phyloP scores from a whole-genome alignment of 2,329 filamentous ascomycete genomes.

The Sclerotinia subarctica region DNA sequence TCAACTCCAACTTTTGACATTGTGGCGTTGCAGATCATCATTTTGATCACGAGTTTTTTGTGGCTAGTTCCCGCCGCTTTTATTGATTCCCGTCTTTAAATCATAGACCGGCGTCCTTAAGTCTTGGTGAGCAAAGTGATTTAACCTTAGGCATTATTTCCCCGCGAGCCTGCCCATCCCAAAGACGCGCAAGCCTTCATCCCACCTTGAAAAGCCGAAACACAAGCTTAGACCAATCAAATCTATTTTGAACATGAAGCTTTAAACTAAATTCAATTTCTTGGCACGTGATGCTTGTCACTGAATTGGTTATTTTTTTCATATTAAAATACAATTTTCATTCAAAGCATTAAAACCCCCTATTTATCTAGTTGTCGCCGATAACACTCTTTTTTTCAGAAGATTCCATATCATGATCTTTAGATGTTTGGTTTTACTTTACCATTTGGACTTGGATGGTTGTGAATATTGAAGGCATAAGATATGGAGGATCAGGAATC shows the following conservation, averaged over 20 bases:
- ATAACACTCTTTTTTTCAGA: background rate
- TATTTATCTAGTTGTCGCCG: background rate
- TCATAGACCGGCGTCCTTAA: background rate
- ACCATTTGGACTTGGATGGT: background rate
- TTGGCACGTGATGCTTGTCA: conserved; percentile 3
- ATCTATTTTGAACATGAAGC: background rate
- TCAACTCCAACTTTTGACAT: background rate
- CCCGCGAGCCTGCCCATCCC: background rate
- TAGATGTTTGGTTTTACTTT: background rate
- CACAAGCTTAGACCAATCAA: background rate
- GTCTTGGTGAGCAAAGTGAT: no score
- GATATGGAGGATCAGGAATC: conserved; percentile 21
- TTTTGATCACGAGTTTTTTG: background rate
- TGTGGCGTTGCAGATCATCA: background rate
- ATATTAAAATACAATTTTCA: background rate
- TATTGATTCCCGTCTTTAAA: background rate
- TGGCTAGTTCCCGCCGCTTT: conserved; percentile 2
- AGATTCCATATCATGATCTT: background rate
- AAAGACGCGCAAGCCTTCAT: no score
- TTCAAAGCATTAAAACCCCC: background rate
- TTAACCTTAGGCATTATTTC: background rate
- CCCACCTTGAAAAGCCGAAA: background rate
- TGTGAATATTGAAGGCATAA: background rate
- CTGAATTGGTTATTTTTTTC: background rate
- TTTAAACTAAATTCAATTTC: background rate